Evolutionary conservation across 306 rosid genomes (phyloP), one percentile per base, ranked within the genome.

Genomic region (Castanopsis chinensis): DNA sequence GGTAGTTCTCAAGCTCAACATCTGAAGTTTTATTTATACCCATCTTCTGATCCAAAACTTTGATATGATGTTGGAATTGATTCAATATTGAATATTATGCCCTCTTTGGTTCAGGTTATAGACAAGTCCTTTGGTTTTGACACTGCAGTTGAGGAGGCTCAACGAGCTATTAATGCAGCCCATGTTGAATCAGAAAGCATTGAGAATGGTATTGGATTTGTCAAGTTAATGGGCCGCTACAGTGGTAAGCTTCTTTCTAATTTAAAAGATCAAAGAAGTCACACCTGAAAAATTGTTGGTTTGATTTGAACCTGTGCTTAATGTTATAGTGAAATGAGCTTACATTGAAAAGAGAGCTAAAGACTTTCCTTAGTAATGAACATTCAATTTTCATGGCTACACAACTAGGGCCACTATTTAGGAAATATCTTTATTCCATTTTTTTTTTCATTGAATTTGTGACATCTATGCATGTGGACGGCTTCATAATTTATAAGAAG

Each of bases 161-260:
- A 89, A 64, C 76, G 92, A 45, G 90, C 92, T 14, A 89, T 89
- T 15, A 89, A 84, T 75, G 90, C 92, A 51, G 97, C 92, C 1
- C 97, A 89, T 41, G 91, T 91, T 59, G 97, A 91, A 81, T 79
- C 97, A 12, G 92, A 86, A 80, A 92, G 97, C 59, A 2, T 84
- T 53, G 97, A 92, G 78, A 90, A 92, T 84, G 83, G 92, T 54
- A 84, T 90, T 55, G 97, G 97, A 1, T 72, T 92, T 35, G 92
- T 92, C 72, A 92, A 92, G 86, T 77, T 92, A 85, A 92, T 92
- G 97, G 90, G 92, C 17, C 94, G 94, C 82, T 37, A 78, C 20
- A 92, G 94, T 77, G 97, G 97, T 92, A 84, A 78, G 85, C 83
- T 80, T 74, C 68, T 63, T 49, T 55, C 64, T 17, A 28, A 30